These are phyloP conservation scores for Pleurotus tuoliensis DNA, from an alignment of 768 basidiomycete species.

Conservation along the genomic window DNA sequence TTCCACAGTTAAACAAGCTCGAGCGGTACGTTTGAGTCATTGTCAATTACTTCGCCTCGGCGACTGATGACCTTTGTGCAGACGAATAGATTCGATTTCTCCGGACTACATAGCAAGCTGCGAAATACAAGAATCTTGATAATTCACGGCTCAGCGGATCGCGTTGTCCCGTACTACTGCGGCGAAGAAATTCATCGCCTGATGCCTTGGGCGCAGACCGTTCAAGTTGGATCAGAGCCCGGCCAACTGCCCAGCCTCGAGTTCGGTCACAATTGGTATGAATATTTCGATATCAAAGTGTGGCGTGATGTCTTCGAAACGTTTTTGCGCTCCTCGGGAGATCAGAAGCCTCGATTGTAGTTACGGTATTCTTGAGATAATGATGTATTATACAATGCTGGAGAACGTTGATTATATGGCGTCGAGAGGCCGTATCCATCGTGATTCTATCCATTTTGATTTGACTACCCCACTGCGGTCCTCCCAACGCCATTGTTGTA, in stretches of 20 bases:
- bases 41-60: not conserved
- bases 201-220: slow-evolving; percentile 33
- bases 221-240: slow-evolving; percentile 25
- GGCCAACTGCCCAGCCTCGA: slow-evolving; percentile 32
- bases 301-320: slow-evolving; percentile 35
- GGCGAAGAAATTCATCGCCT: slow-evolving; percentile 29
- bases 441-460: slow-evolving; percentile 38
- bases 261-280: slow-evolving; percentile 44
- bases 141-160: slow-evolving; percentile 39
- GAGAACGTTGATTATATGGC: slow-evolving; percentile 16
- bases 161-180: slow-evolving; percentile 32
- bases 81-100: slow-evolving; percentile 26
- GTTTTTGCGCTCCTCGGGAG: slow-evolving; percentile 21
- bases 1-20: slow-evolving; percentile 27
- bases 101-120: slow-evolving; percentile 27
- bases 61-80: slow-evolving; percentile 3
- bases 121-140: slow-evolving; percentile 28
- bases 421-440: slow-evolving; percentile 38
- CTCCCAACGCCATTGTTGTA: not conserved
- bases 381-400: not conserved
- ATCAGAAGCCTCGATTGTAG: slow-evolving; percentile 7
- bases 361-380: not conserved
- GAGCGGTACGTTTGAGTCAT: slow-evolving; percentile 22
- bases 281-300: slow-evolving; percentile 39
- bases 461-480: slow-evolving; percentile 9